Conservation (phyloP, 257 asterid genomes). For the Scutellaria baicalensis region DNA sequence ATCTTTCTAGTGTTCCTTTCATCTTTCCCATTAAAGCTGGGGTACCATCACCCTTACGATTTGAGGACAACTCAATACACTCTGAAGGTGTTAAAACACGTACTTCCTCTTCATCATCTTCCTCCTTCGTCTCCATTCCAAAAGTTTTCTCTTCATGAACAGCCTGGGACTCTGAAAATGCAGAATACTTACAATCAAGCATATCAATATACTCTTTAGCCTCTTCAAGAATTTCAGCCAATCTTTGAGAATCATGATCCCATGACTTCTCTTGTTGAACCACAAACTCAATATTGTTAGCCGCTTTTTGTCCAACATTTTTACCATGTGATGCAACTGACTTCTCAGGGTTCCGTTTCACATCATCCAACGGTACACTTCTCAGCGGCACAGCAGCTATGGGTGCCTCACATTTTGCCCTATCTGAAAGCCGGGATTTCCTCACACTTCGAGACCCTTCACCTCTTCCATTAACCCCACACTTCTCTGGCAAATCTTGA, state of each 20-base stretch:
- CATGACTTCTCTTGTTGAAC: not conserved
- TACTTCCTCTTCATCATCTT: constrained; percentile 13
- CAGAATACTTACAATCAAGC: not conserved
- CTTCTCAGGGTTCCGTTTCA: not conserved
- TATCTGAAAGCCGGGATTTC: not conserved
- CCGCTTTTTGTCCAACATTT: not conserved
- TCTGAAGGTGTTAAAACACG: constrained; percentile 1
- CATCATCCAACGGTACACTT: constrained; percentile 2
- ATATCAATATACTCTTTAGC: constrained; percentile 15
- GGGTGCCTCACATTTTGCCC: not conserved
- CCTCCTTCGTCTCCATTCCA: not conserved
- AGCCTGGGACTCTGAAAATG: no score
- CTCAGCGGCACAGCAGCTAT: constrained; percentile 23
- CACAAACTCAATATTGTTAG: not conserved
- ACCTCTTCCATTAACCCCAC: not conserved
- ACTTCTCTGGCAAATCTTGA: no score
- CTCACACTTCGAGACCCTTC: not conserved
- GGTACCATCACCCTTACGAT: not conserved
- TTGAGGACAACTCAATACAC: not conserved
- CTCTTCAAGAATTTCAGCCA: constrained; percentile 4
- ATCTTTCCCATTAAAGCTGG: not conserved
- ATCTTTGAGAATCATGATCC: not conserved
- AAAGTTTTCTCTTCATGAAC: not conserved
- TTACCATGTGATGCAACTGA: not conserved
- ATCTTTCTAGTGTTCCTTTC: not conserved